Percentiles rank a stretch among this genome's conserved stretches.
Conservation (phyloP, 139 green algal species). For the Closterium sp. region DNA sequence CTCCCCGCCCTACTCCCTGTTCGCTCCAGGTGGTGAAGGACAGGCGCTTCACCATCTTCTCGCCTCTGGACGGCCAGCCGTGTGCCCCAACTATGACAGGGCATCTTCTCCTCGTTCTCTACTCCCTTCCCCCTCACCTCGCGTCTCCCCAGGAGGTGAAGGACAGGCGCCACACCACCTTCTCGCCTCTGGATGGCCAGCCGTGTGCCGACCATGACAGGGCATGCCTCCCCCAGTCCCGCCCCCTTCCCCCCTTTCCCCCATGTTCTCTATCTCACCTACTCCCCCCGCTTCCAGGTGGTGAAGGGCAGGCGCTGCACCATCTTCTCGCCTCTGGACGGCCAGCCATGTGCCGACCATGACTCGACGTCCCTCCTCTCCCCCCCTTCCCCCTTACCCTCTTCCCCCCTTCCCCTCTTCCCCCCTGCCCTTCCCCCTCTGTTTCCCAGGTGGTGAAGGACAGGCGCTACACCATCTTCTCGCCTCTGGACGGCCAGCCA, state of each 20-base stretch:
- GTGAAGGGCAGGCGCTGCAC: too few relatives aligned
- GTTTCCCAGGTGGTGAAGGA: constrained; percentile 79
- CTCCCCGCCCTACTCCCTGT: background rate
- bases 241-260: too few relatives aligned
- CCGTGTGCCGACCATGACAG: constrained; percentile 87
- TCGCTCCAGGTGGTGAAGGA: constrained; percentile 77
- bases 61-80: too few relatives aligned
- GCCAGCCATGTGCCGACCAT: too few relatives aligned
- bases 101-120: too few relatives aligned
- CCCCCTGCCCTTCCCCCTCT: background rate
- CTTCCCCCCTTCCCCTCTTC: too few relatives aligned
- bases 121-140: background rate
- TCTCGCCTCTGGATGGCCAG: constrained; percentile 84
- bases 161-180: constrained; percentile 89
- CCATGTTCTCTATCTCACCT: background rate
- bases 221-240: constrained; percentile 49
- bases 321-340: too few relatives aligned
- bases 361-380: too few relatives aligned
- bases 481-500: constrained; percentile 82
- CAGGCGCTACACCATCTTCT: constrained; percentile 89
- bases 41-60: too few relatives aligned
- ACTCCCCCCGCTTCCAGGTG: too few relatives aligned
- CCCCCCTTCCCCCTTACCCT: too few relatives aligned
- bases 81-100: too few relatives aligned
- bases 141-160: constrained; percentile 67